These are phyloP conservation scores for Acephala macrosclerotiorum DNA, from an alignment of 2,329 filamentous ascomycete genomes.

Conservation along the genomic window DNA sequence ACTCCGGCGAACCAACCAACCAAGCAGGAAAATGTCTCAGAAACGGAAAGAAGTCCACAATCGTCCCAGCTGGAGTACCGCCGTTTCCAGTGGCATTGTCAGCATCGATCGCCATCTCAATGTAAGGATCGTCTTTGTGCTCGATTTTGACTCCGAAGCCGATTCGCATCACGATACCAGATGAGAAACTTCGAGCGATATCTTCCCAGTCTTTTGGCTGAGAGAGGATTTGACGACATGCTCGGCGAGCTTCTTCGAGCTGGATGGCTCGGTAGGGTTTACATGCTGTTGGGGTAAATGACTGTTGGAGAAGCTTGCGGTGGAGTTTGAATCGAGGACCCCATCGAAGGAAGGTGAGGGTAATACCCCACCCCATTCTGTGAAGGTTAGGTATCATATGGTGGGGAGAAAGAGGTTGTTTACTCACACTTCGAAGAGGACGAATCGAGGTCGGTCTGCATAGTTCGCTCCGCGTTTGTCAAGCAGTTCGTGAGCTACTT, in stretches of 20 bases:
- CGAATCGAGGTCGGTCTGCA: slow-evolving; percentile 54
- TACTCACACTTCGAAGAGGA: slow-evolving; percentile 38
- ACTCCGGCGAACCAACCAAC: slow-evolving; percentile 37
- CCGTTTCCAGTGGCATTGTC: slow-evolving; percentile 38
- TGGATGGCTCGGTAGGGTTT: slow-evolving; percentile 42
- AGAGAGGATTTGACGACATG: slow-evolving; percentile 44
- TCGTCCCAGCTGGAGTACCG: slow-evolving; percentile 44
- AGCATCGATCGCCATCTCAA: slow-evolving; percentile 48
- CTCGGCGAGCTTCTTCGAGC: slow-evolving; percentile 44
- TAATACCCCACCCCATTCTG: slow-evolving; percentile 51
- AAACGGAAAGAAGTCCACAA: slow-evolving; percentile 56
- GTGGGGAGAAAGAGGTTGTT: background rate
- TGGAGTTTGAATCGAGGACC: slow-evolving; percentile 53
- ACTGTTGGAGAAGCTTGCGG: slow-evolving; percentile 52
- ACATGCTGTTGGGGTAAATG: slow-evolving; percentile 51
- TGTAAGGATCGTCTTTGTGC: slow-evolving; percentile 48
- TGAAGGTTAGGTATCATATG: background rate
- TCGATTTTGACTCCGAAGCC: slow-evolving; percentile 52
- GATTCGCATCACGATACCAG: slow-evolving; percentile 51
- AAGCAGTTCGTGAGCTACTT: slow-evolving; percentile 52
- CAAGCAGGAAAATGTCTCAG: slow-evolving; percentile 49
- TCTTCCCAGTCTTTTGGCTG: slow-evolving; percentile 48
- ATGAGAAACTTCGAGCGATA: slow-evolving; percentile 35
- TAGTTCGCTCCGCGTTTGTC: slow-evolving; percentile 55
- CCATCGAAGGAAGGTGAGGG: slow-evolving; percentile 54